Evolutionary conservation across 768 basidiomycete species (phyloP).

Genomic region (Amanita molliuscula): DNA sequence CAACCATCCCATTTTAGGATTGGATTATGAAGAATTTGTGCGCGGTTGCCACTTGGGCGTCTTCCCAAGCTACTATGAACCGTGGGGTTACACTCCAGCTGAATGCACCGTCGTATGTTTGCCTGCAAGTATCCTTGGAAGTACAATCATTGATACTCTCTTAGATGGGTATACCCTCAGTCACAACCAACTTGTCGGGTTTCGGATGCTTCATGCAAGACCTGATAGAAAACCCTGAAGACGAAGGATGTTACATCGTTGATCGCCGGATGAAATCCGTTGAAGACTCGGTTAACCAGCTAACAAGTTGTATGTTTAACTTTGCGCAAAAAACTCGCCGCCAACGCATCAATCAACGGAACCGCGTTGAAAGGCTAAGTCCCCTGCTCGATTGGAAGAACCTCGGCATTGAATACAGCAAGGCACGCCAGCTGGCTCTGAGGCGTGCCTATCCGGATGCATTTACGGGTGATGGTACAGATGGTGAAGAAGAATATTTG

Average conservation of each 20-base stretch:
- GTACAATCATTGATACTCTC: conserved; percentile 4
- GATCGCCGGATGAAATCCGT: conserved; percentile 84
- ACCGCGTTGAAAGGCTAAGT: conserved; percentile 89
- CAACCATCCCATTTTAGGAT: conserved; percentile 92
- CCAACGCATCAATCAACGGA: conserved; percentile 97
- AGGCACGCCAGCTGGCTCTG: conserved; percentile 85
- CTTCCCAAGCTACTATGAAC: conserved; percentile 96
- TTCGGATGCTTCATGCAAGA: conserved; percentile 99
- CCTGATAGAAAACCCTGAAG: conserved; percentile 86
- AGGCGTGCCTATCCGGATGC: conserved; percentile 93
- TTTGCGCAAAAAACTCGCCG: conserved; percentile 83
- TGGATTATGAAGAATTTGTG: conserved; percentile 99
- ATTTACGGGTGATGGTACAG: conserved; percentile 40
- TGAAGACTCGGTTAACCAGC: conserved; percentile 84
- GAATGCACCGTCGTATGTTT: conserved; percentile 91
- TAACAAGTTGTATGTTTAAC: conserved; percentile 63
- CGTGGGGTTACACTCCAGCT: conserved; percentile 95
- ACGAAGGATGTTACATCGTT: conserved; percentile 95
- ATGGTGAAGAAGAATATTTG: conserved; percentile 31
- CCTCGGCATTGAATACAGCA: conserved; percentile 93
- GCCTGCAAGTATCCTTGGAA: neutral
- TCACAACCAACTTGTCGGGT: conserved; percentile 96
- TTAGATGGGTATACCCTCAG: conserved; percentile 94
- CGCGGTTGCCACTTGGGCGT: conserved; percentile 97
- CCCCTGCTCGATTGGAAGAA: conserved; percentile 98